Conservation (phyloP, 768 basidiomycete genomes). For the Russula foetens region DNA sequence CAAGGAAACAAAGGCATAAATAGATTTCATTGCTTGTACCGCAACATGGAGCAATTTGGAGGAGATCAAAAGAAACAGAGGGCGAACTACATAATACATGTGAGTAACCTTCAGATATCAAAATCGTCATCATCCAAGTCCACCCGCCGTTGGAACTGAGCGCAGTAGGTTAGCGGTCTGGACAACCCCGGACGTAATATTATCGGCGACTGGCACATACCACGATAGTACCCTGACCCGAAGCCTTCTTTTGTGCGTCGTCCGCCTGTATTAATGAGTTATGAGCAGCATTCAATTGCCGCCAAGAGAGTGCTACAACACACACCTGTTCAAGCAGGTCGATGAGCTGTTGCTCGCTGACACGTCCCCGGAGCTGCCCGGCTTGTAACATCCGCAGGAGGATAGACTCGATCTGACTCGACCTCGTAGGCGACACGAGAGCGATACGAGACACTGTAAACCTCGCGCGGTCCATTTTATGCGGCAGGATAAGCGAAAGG, state of each 20-base stretch:
- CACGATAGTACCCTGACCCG: constrained; percentile 34
- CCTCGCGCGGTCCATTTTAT: not conserved
- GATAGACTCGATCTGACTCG: constrained; percentile 71
- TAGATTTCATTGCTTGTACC: constrained; percentile 4
- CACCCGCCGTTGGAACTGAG: constrained; percentile 22
- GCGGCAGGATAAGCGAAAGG: not conserved
- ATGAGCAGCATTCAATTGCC: not conserved
- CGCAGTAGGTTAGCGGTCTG: not conserved
- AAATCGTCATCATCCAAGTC: constrained; percentile 28
- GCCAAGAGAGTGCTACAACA: not conserved
- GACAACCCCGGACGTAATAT: not conserved
- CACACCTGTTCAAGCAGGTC: constrained; percentile 80
- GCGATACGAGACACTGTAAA: constrained; percentile 73
- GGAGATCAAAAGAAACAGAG: too few relatives aligned
- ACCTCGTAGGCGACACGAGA: constrained; percentile 76
- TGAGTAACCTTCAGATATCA: constrained; percentile 20
- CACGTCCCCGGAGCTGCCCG: constrained; percentile 69
- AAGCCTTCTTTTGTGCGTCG: constrained; percentile 35
- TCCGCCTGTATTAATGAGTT: constrained; percentile 28
- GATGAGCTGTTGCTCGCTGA: constrained; percentile 77
- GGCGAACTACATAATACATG: not conserved
- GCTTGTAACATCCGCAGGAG: constrained; percentile 76
- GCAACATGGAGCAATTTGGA: not conserved
- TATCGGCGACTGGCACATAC: constrained; percentile 23
- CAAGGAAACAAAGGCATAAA: constrained; percentile 10